Evolutionary conservation across 2,329 filamentous ascomycete genomes (phyloP), one percentile per base, ranked within the genome.

Genomic region (Gaeumannomyces sp.): DNA sequence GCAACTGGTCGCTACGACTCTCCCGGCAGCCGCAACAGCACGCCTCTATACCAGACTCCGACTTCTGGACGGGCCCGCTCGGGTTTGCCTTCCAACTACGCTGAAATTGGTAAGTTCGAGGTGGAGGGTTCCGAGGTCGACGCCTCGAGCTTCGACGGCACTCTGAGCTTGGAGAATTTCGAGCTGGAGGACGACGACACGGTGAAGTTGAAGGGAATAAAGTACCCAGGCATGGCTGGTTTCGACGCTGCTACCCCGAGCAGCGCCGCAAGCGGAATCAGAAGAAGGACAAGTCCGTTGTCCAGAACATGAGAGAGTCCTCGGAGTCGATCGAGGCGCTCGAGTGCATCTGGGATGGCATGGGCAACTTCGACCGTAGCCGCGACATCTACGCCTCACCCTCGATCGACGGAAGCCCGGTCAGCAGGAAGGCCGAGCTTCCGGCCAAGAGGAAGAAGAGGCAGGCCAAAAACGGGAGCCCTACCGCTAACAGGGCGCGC

Each of bases 201-300:
- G 8, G 79, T 74, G 66, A 84, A 80, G 71, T 80, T 93, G 64
- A 93, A 93, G 74, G 90, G 90, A 2, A 79, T 88, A n/a, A 79
- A 86, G 60, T 92, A 88, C 82, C 88, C 89, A 3, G 91, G 91
- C 25, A 93, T 93, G 90, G 84, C 85, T 64, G 82, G 92, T n/a
- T 93, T 93, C 72, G 91, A 94, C 74, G 87, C 91, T 64, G 91
- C 91, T 5, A 90, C 88, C 5, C 87, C 22, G 85, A 89, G 67
- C 89, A 90, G 81, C 89, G 86, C 70, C 83, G 88, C 60, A 91
- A 86, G 77, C 82, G 91, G 63, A 93, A 93, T 72, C 91, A 94
- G 75, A 87, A 89, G 70, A 94, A 94, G 74, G 85, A 89, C 64
- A 82, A 80, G n/a, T 88, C 86, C 1, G 87, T 92, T n/a, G 77